Evolutionary conservation across 805 yeast genomes (phyloP).

Genomic region (Cyberlindnera euphorbiiphila): DNA sequence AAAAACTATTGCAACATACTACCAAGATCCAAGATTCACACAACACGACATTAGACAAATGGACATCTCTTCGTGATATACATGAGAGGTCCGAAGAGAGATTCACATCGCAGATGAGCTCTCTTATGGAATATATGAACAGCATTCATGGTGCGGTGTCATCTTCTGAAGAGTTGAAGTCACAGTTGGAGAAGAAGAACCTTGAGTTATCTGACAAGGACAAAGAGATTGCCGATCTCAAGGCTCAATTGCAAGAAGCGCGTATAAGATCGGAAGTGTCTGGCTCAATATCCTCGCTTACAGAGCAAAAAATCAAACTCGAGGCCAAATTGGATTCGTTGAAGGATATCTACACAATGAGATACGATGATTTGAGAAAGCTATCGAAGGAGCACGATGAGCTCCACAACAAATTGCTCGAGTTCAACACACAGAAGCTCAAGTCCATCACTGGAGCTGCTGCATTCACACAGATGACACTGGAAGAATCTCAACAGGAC

Average conservation of each 20-base stretch:
- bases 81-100: not conserved
- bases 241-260: conserved; percentile 11
- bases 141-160: not conserved
- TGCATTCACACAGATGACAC: conserved; percentile 12
- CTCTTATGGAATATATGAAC: too few relatives aligned
- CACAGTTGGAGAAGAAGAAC: conserved; percentile 9
- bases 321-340: conserved; percentile 23
- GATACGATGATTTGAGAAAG: conserved; percentile 27
- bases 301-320: conserved; percentile 18
- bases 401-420: conserved; percentile 25
- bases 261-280: not conserved
- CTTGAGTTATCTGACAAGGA: conserved; percentile 18
- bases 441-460: conserved; percentile 25
- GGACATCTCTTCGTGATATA: too few relatives aligned
- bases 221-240: conserved; percentile 18
- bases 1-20: too few relatives aligned
- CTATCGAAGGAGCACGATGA: conserved; percentile 28
- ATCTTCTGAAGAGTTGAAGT: not conserved
- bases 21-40: too few relatives aligned
- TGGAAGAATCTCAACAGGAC: conserved; percentile 6
- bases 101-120: too few relatives aligned
- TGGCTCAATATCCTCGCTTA: conserved; percentile 15
- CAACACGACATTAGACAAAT: too few relatives aligned
- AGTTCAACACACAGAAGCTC: conserved; percentile 29
- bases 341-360: conserved; percentile 23